Evolutionary conservation across 805 yeast genomes (phyloP), one percentile per base, ranked within the genome.

Genomic region (Candida xyloterini): DNA sequence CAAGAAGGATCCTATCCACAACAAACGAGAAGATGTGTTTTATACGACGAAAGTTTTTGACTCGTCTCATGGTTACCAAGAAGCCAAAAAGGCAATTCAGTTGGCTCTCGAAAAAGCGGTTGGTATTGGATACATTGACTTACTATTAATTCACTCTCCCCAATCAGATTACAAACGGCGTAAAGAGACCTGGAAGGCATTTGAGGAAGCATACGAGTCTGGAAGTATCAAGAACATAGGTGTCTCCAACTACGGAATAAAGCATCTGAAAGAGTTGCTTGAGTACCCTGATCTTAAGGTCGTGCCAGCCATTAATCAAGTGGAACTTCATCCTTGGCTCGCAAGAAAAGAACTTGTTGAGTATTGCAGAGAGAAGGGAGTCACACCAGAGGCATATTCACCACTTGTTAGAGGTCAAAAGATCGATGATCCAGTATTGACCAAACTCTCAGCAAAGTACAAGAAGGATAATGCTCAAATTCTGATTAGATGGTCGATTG

Each of bases 241-340:
- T n/a, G 84, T 81, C 6, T 78, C 84, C 20, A 81, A 81, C 59
- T 81, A 70, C 53, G 84, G 83, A n/a, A 56, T 64, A 14, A 66
- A 67, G 37, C 85, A 80, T 53, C 49, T 81, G 26, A 58, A 76
- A 52, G 84, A 80, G 57, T 57, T 81, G 15, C 52, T 73, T 27
- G 53, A 51, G 8, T 73, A 76, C 69, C 60, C 61, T 6, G 73
- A 18, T 18, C 20, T 18, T 5, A 18, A 61, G 40, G 53, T 59
- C 43, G 56, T 42, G 49, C 79, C 79, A 0, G 73, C 62, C 3
- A 65, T 73, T 5, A 72, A 75, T 54, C 79, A 76, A 52, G 58
- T 75, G 35, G 79, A 74, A 45, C 51, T 71, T 42, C 69, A 71
- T 49, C 77, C 77, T 1, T 73, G 77, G 77, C 55, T 68, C 21